Evolutionary conservation across 108 stramenopile genomes (phyloP), one percentile per base, ranked within the genome.

Genomic region (Epithemia pelagica): DNA sequence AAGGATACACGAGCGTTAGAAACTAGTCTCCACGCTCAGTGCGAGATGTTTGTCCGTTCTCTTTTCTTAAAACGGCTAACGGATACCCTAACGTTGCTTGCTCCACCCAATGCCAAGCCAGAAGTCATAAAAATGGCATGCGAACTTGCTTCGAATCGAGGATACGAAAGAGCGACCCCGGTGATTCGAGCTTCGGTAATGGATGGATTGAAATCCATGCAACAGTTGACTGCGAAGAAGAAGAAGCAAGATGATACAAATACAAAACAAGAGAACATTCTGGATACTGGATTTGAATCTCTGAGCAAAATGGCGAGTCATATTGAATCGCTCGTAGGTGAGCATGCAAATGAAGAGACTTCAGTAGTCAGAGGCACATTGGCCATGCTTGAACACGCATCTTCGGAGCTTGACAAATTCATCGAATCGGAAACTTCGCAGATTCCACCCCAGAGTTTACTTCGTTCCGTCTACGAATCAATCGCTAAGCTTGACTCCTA

Each of bases 371-470:
- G 10, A 46, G 37, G 15, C 37, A 46, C 37, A 46, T 5, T 46
- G 37, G 37, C 37, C 10, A 46, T 15, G 37, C 37, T 46, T 5
- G 10, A 10, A 5, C 10, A 46, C 10, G 37, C 37, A 46, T 46
- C 37, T 10, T 10, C 10, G 10, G 37, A 5, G 15, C 37, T 46
- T 5, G 37, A 46, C 15, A 5, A 19, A 21, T 57, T 19, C 21
- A 21, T 59, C 2, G 32, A 58, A 1, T 32, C 28, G 7, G 57
- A 54, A 1, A 70, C 27, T 74, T 61, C 52, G 83, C 64, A 71
- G 85, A 90, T 32, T 87, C 80, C 60, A 64, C 69, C 65, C 82
- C 75, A 20, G 84, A 67, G 21, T 85, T 85, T 25, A 84, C 58
- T 2, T 24, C 37, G 62, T 29, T 7, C 18, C n/a, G 30, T 65